Conservation (phyloP, 345 rosid species). For the Linum usitatissimum region DNA sequence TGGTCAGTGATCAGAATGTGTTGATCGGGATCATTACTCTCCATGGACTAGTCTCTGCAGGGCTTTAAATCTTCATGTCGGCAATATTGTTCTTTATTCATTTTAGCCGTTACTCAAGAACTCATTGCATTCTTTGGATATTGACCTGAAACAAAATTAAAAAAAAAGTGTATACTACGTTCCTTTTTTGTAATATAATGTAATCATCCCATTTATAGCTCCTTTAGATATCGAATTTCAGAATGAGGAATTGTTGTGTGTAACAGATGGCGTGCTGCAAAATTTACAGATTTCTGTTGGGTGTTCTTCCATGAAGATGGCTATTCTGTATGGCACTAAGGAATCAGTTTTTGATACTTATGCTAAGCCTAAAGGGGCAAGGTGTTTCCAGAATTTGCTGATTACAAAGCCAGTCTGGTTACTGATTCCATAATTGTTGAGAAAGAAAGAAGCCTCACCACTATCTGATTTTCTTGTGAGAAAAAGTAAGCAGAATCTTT, state of each 20-base stretch:
- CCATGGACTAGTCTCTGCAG: slow-evolving; percentile 93
- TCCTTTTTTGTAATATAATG: background rate
- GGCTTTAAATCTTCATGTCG: slow-evolving; percentile 34
- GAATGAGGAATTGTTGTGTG: background rate
- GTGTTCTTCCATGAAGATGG: too few species aligned
- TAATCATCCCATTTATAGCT: background rate
- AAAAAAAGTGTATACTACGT: background rate
- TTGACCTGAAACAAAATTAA: background rate
- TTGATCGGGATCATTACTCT: slow-evolving; percentile 85
- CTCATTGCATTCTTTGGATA: background rate
- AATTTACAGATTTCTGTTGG: too few species aligned
- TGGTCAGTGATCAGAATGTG: slow-evolving; percentile 41
- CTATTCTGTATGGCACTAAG: too few species aligned
- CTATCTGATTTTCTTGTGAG: too few species aligned
- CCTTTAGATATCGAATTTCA: background rate
- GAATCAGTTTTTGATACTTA: too few species aligned
- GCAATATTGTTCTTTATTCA: background rate
- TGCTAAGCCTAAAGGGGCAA: too few species aligned
- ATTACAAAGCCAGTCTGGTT: too few species aligned
- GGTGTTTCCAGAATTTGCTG: too few species aligned
- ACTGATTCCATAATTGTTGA: too few species aligned
- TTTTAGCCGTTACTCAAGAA: background rate
- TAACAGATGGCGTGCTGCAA: too few species aligned
- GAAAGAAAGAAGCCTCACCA: too few species aligned
- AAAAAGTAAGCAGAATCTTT: too few species aligned